Evolutionary conservation across 306 rosid genomes (phyloP), one percentile per base, ranked within the genome.

Genomic region (Dalbergia cochinchinensis): DNA sequence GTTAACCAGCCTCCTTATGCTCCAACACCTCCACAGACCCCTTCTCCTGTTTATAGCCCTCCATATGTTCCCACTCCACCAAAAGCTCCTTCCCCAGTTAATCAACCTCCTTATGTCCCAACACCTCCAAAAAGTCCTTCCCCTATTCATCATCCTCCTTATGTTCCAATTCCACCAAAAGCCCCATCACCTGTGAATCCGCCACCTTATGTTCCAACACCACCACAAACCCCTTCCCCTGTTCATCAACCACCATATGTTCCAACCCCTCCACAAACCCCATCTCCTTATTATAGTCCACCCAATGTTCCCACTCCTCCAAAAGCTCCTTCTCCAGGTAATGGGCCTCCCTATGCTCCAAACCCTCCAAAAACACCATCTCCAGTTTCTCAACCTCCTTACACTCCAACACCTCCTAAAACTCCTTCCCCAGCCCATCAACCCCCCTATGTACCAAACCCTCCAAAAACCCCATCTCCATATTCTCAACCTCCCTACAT

Each of bases 381-480:
- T 0, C 80, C 59, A 33, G 6, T 7, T 12, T 12, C 1, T n/a
- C 50, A 66, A 5, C 60, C 65, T 42, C 87, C 63, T 3, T 39
- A 31, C 3, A 8, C 8, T 5, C 64, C 69, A 41, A 58, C 54
- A 58, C 42, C 74, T 31, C 81, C 81, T 19, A 54, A 35, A 6
- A 14, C 57, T 14, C 74, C 66, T 0, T 77, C 81, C 81, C 81
- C 81, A 9, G 11, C 11, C 7, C 18, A 1, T 12, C n/a, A 45
- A 0, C 76, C 54, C 14, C 86, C 54, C 14, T 22, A 42, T 3
- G 16, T 7, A 16, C 69, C 67, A 39, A 34, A 44, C 60, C 35
- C 74, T 61, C 75, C 68, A 37, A 69, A 44, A 11, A 4, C 65
- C 5, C 78, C 78, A 6, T 35, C 83, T 5, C 84, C 84, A 12